These are phyloP conservation scores for Capniomyces stellatus DNA, from an alignment of 371 early-diverging fungal genomes.

Conservation along the genomic window DNA sequence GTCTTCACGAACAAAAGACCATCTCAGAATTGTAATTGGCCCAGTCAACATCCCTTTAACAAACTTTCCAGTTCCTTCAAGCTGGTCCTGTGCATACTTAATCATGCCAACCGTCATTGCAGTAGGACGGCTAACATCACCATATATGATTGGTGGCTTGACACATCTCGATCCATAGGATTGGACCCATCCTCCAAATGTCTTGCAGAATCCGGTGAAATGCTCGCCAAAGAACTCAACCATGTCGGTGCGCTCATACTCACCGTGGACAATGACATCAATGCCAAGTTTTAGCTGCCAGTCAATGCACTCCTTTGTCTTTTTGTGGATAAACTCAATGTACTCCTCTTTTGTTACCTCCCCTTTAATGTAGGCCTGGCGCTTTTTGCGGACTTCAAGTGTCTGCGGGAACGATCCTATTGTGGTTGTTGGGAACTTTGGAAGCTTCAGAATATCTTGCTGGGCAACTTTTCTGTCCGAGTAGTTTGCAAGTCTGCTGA, in stretches of 20 bases:
- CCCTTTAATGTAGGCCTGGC: constrained; percentile 77
- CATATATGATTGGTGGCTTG: constrained; percentile 78
- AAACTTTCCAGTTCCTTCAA: constrained; percentile 34
- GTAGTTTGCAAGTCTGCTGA: constrained; percentile 31
- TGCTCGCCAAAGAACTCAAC: constrained; percentile 86
- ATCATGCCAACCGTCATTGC: constrained; percentile 80
- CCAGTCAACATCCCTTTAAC: constrained; percentile 96
- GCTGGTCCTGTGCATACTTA: constrained; percentile 57
- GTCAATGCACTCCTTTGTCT: constrained; percentile 64
- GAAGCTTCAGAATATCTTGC: constrained; percentile 60
- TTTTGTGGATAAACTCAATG: constrained; percentile 62
- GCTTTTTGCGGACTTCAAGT: constrained; percentile 79
- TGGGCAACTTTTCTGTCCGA: constrained; percentile 54
- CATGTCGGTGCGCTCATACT: constrained; percentile 94
- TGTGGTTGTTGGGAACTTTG: constrained; percentile 89
- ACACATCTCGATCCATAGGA: constrained; percentile 92
- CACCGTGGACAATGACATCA: constrained; percentile 93
- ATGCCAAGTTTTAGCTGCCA: constrained; percentile 76
- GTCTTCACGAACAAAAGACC: constrained; percentile 96
- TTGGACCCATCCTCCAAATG: constrained; percentile 92
- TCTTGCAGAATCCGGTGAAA: constrained; percentile 78
- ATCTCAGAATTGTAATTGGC: constrained; percentile 85
- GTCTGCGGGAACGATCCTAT: constrained; percentile 97
- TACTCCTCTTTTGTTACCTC: constrained; percentile 49
- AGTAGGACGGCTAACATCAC: constrained; percentile 76